Conservation (phyloP, 2,329 filamentous ascomycete genomes). For the Paraphoma sp. region DNA sequence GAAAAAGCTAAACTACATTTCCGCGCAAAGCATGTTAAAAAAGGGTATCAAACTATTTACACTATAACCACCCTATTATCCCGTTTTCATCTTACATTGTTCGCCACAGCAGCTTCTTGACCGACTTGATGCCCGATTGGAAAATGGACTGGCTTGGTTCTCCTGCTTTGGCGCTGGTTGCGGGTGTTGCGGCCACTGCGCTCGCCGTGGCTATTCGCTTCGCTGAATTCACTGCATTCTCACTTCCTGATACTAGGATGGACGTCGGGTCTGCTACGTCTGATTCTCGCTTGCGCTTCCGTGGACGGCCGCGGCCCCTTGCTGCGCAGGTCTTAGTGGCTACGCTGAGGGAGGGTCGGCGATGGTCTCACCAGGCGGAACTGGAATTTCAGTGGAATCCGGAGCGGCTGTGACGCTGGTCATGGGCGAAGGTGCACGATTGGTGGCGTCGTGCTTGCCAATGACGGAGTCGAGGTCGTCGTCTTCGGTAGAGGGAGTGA, state of each 20-base stretch:
- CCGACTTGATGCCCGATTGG: slow-evolving; percentile 10
- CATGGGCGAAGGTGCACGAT: background rate
- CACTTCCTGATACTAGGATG: background rate
- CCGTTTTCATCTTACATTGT: background rate
- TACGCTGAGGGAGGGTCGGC: slow-evolving; percentile 4
- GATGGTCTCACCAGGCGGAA: slow-evolving; percentile 13
- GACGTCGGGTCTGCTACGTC: background rate
- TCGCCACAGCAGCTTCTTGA: slow-evolving; percentile 11
- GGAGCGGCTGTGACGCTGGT: background rate
- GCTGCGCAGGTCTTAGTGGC: slow-evolving; percentile 6
- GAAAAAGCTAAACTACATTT: too few relatives aligned
- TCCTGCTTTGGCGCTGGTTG: background rate
- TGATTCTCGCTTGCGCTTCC: background rate
- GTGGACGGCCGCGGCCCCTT: slow-evolving; percentile 6
- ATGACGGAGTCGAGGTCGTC: background rate
- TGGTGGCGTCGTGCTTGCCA: background rate
- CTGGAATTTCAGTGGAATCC: background rate
- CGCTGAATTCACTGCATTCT: background rate
- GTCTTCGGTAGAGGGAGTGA: background rate
- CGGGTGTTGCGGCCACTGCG: background rate
- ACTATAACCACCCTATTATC: background rate
- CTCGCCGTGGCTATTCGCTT: background rate
- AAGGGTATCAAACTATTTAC: background rate
- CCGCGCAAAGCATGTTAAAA: background rate
- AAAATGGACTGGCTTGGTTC: slow-evolving; percentile 5